These are phyloP conservation scores for Gentiana macrophylla DNA, from an alignment of 257 asterid genomes.

Conservation along the genomic window DNA sequence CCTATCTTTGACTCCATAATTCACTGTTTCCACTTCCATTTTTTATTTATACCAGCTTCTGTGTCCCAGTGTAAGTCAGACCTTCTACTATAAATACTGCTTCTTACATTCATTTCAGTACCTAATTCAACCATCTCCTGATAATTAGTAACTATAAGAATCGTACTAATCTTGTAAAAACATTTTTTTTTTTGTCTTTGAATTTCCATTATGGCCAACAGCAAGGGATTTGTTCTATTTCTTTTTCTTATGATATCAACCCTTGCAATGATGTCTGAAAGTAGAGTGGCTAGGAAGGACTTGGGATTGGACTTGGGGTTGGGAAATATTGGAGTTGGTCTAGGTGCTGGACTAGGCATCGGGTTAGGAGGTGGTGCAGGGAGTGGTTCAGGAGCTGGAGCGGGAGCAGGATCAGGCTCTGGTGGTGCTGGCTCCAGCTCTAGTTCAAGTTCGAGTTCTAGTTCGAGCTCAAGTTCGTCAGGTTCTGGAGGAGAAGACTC, in stretches of 20 bases:
- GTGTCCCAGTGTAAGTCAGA: slow-evolving; percentile 6
- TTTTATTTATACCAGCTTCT: slow-evolving; percentile 10
- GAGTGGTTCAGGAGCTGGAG: slow-evolving; percentile 58
- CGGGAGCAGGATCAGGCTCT: slow-evolving; percentile 41
- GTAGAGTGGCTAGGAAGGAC: slow-evolving; percentile 46
- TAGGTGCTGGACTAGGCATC: slow-evolving; percentile 46
- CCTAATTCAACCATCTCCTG: no score
- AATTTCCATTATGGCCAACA: slow-evolving; percentile 21
- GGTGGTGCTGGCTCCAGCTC: slow-evolving; percentile 27
- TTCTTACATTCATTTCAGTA: background rate
- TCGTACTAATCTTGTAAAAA: background rate
- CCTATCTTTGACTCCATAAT: slow-evolving; percentile 3
- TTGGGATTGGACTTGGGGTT: slow-evolving; percentile 47
- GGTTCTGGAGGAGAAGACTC: slow-evolving; percentile 31
- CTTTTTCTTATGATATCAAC: slow-evolving; percentile 25
- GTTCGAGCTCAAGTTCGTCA: slow-evolving; percentile 26
- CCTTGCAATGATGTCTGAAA: slow-evolving; percentile 20
- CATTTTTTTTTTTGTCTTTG: background rate
- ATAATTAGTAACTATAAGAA: background rate
- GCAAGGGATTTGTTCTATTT: slow-evolving; percentile 16
- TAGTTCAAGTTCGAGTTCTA: slow-evolving; percentile 18
- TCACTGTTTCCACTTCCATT: background rate
- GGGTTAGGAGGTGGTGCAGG: slow-evolving; percentile 58
- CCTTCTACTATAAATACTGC: slow-evolving; percentile 40
- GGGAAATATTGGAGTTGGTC: slow-evolving; percentile 34